Conservation (phyloP, 106 monocot genomes). For the Dioscorea alata region DNA sequence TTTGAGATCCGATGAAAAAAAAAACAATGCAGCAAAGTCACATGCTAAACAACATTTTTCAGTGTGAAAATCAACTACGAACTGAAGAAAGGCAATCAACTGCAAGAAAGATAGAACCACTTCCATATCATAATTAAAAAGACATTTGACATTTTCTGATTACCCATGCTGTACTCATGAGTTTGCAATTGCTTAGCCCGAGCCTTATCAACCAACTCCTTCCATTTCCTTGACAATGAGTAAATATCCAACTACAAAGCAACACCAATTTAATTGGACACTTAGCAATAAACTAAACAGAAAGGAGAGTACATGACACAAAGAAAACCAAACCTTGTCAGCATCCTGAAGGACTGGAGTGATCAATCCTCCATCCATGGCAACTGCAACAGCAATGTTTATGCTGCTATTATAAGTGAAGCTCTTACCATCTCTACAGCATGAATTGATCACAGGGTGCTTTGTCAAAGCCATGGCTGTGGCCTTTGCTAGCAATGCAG, state of each 20-base stretch:
- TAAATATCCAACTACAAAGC: slow-evolving; percentile 75
- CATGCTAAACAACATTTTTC: too few relatives aligned
- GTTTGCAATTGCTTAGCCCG: slow-evolving; percentile 92
- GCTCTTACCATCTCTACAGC: slow-evolving; percentile 92
- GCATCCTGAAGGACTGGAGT: slow-evolving; percentile 89
- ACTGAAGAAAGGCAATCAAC: too few relatives aligned
- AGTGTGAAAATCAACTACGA: too few relatives aligned
- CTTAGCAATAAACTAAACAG: too few relatives aligned
- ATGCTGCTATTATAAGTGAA: slow-evolving; percentile 87
- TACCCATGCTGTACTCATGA: slow-evolving; percentile 83
- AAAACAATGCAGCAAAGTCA: too few relatives aligned
- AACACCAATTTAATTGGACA: neutral
- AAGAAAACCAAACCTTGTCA: slow-evolving; percentile 43
- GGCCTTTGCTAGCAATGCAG: slow-evolving; percentile 81
- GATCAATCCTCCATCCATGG: slow-evolving; percentile 88
- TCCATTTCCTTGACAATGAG: slow-evolving; percentile 93
- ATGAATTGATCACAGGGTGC: slow-evolving; percentile 83
- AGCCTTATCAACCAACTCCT: slow-evolving; percentile 94
- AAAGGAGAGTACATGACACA: neutral
- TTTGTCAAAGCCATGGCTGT: slow-evolving; percentile 73
- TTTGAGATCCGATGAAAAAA: too few relatives aligned
- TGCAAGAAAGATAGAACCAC: too few relatives aligned
- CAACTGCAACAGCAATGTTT: slow-evolving; percentile 91
- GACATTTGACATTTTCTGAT: neutral
- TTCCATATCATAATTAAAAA: too few relatives aligned